These are phyloP conservation scores for Moelleriella libera DNA, from an alignment of 2,329 filamentous ascomycete species.

Conservation along the genomic window DNA sequence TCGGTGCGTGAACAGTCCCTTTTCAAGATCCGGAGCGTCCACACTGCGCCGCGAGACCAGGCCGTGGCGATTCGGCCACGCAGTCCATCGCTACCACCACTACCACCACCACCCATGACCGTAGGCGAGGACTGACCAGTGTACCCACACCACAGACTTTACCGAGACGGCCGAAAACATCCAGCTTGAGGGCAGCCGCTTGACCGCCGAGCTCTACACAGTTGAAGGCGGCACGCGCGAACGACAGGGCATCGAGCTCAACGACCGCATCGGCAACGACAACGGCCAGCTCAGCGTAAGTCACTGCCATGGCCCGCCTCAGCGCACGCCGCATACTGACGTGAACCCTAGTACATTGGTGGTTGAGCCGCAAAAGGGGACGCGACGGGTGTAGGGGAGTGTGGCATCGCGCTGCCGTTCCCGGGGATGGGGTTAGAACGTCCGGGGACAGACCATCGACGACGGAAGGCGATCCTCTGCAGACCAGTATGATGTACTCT, in stretches of 20 bases:
- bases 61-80: no score
- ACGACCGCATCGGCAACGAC: conserved; percentile 5
- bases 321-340: not conserved
- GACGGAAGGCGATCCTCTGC: no score
- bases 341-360: not conserved
- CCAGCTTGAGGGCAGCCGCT: not conserved
- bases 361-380: no score
- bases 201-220: conserved; percentile 2
- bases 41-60: not conserved
- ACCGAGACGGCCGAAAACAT: not conserved
- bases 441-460: no score
- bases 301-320: not conserved
- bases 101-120: no score
- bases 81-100: no score
- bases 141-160: conserved; percentile 3
- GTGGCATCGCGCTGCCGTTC: no score
- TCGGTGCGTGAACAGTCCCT: conserved; percentile 2
- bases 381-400: no score
- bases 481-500: no score
- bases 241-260: conserved; percentile 5
- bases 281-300: conserved; percentile 5
- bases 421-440: no score
- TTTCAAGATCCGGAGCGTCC: not conserved
- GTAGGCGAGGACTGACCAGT: no score
- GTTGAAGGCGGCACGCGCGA: conserved; percentile 2